Percentiles rank a stretch among this genome's conserved stretches.
Evolutionary conservation across 164 flowering plant species (phyloP).

Genomic region (Piper longum): DNA sequence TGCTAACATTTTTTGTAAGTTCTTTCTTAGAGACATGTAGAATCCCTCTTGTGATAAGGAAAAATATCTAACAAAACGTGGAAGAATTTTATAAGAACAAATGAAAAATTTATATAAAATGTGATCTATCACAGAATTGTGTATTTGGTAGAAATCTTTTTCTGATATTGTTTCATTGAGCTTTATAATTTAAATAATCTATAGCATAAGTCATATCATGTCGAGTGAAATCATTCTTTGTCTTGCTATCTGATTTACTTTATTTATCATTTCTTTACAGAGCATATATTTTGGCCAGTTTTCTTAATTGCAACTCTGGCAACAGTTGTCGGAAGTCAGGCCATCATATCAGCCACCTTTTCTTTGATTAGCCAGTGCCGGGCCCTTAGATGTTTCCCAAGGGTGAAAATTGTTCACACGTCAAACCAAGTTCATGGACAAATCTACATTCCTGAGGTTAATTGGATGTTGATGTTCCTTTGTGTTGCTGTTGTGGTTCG

Average conservation of each 20-base stretch:
- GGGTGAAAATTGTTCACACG: slow-evolving; percentile 59
- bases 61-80: no score
- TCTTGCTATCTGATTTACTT: no score
- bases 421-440: slow-evolving; percentile 52
- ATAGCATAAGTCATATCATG: no score
- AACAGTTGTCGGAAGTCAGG: slow-evolving; percentile 60
- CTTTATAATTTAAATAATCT: no score
- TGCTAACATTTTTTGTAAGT: no score
- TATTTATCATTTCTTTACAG: slow-evolving; percentile 4
- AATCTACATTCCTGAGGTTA: slow-evolving; percentile 68
- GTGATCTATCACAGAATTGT: no score
- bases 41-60: no score
- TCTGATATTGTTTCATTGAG: no score
- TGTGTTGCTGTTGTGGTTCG: slow-evolving; percentile 40
- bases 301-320: slow-evolving; percentile 53
- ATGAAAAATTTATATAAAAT: no score
- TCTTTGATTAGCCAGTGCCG: slow-evolving; percentile 58
- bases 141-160: no score
- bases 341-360: slow-evolving; percentile 59
- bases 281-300: slow-evolving; percentile 45
- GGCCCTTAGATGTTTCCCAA: slow-evolving; percentile 58
- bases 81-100: not conserved
- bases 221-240: no score
- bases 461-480: slow-evolving; percentile 53
- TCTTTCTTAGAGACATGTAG: no score